Evolutionary conservation across 495 filamentous ascomycete species (phyloP).

Genomic region (Penicillium herquei): DNA sequence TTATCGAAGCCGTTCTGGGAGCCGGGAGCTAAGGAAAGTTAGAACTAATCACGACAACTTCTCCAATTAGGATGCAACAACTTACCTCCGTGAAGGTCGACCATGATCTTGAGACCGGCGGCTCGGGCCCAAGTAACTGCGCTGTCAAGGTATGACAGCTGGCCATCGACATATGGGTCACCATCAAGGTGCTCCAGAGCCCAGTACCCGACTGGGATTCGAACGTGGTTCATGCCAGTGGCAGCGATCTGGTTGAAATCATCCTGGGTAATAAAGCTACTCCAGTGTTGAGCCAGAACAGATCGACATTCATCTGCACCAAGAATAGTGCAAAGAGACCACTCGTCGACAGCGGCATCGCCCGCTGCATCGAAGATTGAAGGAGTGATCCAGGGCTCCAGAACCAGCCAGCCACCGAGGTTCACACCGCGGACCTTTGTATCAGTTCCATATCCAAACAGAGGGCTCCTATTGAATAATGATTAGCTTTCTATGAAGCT

Average conservation of each 20-base stretch:
- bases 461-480: conserved; percentile 11
- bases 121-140: conserved; percentile 67
- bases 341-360: conserved; percentile 61
- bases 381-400: conserved; percentile 67
- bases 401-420: conserved; percentile 58
- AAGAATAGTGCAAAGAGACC: conserved; percentile 50
- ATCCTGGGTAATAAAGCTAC: conserved; percentile 60
- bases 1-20: conserved; percentile 86
- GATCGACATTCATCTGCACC: conserved; percentile 49
- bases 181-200: conserved; percentile 55
- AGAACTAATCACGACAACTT: not conserved
- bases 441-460: conserved; percentile 43
- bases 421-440: conserved; percentile 54
- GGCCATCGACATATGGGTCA: conserved; percentile 73
- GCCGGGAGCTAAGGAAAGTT: conserved; percentile 54
- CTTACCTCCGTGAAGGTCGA: conserved; percentile 70
- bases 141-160: conserved; percentile 61
- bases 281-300: conserved; percentile 56
- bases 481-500: not conserved
- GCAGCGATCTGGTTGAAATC: conserved; percentile 67
- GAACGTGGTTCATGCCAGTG: conserved; percentile 70
- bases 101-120: conserved; percentile 62
- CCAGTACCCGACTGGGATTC: conserved; percentile 83
- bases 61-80: not conserved
- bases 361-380: conserved; percentile 55